phyloP scores from a whole-genome alignment of 1,284 basidiomycete species.

The Fomes fomentarius region DNA sequence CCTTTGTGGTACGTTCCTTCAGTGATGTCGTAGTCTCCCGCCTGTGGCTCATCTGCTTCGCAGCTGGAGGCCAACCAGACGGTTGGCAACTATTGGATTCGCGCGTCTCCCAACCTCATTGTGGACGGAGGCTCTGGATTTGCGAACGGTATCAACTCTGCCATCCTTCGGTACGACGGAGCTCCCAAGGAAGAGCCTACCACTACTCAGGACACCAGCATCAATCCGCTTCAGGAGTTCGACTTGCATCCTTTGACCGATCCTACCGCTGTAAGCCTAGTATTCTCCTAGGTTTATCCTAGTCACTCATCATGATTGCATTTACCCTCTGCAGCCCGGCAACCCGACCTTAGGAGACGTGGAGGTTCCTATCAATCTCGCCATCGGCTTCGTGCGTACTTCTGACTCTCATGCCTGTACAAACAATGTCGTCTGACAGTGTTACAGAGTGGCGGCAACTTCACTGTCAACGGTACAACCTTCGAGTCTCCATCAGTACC shows the following conservation, averaged over 20 bases:
- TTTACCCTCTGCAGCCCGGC: constrained; percentile 26
- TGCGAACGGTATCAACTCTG: constrained; percentile 38
- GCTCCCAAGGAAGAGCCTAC: constrained; percentile 47
- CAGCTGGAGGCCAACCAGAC: constrained; percentile 32
- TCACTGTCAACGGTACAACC: constrained; percentile 29
- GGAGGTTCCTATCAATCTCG: constrained; percentile 30
- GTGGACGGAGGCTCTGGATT: constrained; percentile 26
- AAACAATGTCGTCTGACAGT: neutral
- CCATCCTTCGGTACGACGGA: constrained; percentile 29
- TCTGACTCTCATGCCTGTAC: too few species aligned
- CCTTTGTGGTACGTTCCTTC: constrained; percentile 33
- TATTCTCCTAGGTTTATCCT: too few species aligned
- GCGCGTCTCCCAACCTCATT: constrained; percentile 37
- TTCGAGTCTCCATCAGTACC: constrained; percentile 33
- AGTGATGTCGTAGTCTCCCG: constrained; percentile 1
- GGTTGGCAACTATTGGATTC: constrained; percentile 44
- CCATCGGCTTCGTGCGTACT: constrained; percentile 24
- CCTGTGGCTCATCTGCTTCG: constrained; percentile 26
- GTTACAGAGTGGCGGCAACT: constrained; percentile 16
- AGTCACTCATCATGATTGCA: neutral
- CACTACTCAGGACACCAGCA: constrained; percentile 5
- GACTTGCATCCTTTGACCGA: constrained; percentile 24
- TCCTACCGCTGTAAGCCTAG: constrained; percentile 8
- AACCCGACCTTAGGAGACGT: constrained; percentile 26
- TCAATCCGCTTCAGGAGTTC: constrained; percentile 35